A percentile compares a stretch with the other conserved stretches of the same genome.
These are phyloP conservation scores for Apophysomyces elegans DNA, from an alignment of 371 early-diverging fungal genomes.

Conservation along the genomic window DNA sequence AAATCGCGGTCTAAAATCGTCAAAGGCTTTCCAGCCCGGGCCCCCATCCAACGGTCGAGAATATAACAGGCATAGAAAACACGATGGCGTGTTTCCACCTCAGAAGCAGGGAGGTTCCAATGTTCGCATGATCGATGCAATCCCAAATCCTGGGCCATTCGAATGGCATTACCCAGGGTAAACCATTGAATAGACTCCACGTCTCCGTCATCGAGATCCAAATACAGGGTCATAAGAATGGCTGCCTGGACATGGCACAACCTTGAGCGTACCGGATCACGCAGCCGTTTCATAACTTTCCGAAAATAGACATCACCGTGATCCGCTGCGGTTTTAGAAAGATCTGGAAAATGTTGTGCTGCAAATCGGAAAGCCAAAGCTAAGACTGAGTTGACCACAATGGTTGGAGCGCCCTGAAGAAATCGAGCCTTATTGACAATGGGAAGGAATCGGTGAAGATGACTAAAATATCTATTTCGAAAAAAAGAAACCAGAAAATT, in stretches of 20 bases:
- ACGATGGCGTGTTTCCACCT: conserved; percentile 64
- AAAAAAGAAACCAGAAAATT: conserved; percentile 8
- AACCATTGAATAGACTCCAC: conserved; percentile 58
- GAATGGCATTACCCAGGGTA: conserved; percentile 64
- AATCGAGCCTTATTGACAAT: conserved; percentile 60
- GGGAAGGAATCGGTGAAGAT: conserved; percentile 62
- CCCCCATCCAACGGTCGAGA: conserved; percentile 59
- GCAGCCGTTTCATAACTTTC: conserved; percentile 42
- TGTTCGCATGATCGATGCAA: conserved; percentile 63
- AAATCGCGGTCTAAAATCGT: conserved; percentile 57
- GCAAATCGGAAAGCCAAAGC: conserved; percentile 56
- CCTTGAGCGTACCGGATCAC: conserved; percentile 34
- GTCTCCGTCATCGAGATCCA: conserved; percentile 50
- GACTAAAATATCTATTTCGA: conserved; percentile 50
- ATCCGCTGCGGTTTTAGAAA: conserved; percentile 35
- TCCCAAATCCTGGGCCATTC: conserved; percentile 73
- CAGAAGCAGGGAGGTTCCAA: conserved; percentile 55
- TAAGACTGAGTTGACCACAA: conserved; percentile 53
- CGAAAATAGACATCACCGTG: conserved; percentile 44
- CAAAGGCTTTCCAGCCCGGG: conserved; percentile 55
- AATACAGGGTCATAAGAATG: conserved; percentile 44
- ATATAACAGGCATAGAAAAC: conserved; percentile 68
- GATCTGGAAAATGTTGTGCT: conserved; percentile 30
- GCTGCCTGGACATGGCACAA: conserved; percentile 52
- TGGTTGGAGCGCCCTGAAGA: conserved; percentile 40